A percentile compares a stretch with the other conserved stretches of the same genome.
Evolutionary conservation across 2,329 filamentous ascomycete genomes (phyloP).

Genomic region (Cladobotryum mycophilum): DNA sequence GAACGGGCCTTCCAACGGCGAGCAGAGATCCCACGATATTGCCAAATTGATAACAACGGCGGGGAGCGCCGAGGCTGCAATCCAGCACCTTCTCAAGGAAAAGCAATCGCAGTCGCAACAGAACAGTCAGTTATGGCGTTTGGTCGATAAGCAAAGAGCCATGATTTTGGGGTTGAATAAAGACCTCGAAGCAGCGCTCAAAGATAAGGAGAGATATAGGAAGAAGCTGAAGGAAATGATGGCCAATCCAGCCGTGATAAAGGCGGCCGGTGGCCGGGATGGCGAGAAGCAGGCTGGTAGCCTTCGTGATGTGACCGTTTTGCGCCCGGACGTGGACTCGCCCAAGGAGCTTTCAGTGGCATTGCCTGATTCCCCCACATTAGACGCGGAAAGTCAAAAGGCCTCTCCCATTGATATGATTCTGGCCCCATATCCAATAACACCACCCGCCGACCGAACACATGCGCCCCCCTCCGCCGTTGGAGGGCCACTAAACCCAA

Average conservation of each 20-base stretch:
- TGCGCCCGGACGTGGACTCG: slow-evolving; percentile 20
- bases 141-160: slow-evolving; percentile 92
- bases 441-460: slow-evolving; percentile 51
- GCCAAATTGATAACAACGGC: slow-evolving; percentile 73
- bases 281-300: slow-evolving; percentile 9
- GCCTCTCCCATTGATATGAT: slow-evolving; percentile 53
- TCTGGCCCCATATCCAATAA: slow-evolving; percentile 59
- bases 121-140: slow-evolving; percentile 86
- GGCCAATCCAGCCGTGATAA: slow-evolving; percentile 31
- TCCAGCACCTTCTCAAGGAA: slow-evolving; percentile 83
- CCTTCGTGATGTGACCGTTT: slow-evolving; percentile 12
- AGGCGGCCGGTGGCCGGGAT: slow-evolving; percentile 17
- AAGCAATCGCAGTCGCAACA: slow-evolving; percentile 84
- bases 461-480: slow-evolving; percentile 38
- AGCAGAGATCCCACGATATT: slow-evolving; percentile 66
- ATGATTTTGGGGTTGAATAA: slow-evolving; percentile 94
- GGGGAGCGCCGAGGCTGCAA: slow-evolving; percentile 82
- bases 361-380: slow-evolving; percentile 40
- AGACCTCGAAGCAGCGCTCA: slow-evolving; percentile 81
- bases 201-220: slow-evolving; percentile 91
- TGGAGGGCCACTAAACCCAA: slow-evolving; percentile 47
- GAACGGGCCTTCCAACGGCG: slow-evolving; percentile 49
- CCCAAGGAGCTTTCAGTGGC: slow-evolving; percentile 6
- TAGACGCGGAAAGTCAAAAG: slow-evolving; percentile 45
- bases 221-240: slow-evolving; percentile 79